Percentiles rank a stretch among this genome's conserved stretches.
These are phyloP conservation scores for Sporothrix euskadiensis DNA, from an alignment of 2,329 filamentous ascomycete species.

Conservation along the genomic window DNA sequence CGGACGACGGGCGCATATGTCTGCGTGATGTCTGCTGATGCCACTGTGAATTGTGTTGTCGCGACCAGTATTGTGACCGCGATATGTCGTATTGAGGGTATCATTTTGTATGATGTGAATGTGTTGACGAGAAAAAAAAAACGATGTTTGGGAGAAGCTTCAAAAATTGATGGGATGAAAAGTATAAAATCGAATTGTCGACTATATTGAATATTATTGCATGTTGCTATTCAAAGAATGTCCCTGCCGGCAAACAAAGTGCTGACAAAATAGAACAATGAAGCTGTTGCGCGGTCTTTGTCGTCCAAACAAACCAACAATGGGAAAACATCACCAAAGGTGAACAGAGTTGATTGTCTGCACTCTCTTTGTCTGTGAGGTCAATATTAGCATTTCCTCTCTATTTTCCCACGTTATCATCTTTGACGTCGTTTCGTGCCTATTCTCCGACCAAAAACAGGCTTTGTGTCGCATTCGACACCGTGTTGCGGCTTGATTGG, in stretches of 20 bases:
- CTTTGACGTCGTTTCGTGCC: constrained; percentile 5
- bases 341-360: neutral
- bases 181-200: neutral
- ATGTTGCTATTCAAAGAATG: neutral
- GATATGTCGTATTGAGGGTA: neutral
- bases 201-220: neutral
- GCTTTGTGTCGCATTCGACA: neutral
- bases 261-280: neutral
- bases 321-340: neutral
- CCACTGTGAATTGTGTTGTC: neutral
- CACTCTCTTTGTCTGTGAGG: neutral
- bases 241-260: neutral
- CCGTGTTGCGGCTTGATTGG: neutral
- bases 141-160: neutral
- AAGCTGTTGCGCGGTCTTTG: neutral
- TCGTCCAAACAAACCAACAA: constrained; percentile 3
- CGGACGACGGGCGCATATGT: neutral
- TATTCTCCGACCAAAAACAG: neutral
- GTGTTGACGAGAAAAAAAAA: neutral
- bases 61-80: neutral
- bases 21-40: neutral
- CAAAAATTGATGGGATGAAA: neutral
- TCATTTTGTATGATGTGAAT: neutral
- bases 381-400: neutral
- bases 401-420: neutral